Conservation (phyloP, 2,329 filamentous ascomycete genomes). For the Trichoderma koningii region DNA sequence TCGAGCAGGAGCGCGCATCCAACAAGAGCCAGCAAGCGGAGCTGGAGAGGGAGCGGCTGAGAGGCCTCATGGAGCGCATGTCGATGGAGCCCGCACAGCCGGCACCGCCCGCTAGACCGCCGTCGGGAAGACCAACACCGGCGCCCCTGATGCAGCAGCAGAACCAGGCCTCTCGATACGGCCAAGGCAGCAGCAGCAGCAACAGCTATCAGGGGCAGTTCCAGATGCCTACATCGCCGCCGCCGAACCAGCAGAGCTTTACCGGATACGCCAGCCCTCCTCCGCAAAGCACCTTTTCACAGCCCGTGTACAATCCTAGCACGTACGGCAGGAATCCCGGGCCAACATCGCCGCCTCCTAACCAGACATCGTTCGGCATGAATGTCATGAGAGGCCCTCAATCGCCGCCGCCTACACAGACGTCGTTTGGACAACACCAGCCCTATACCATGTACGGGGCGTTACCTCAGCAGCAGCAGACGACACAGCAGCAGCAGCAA, state of each 20-base stretch:
- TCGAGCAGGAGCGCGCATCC: slow-evolving; percentile 74
- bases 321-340: slow-evolving; percentile 60
- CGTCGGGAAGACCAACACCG: slow-evolving; percentile 37
- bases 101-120: slow-evolving; percentile 26
- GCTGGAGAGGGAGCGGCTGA: slow-evolving; percentile 81
- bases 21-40: slow-evolving; percentile 67
- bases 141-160: slow-evolving; percentile 54
- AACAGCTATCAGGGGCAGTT: slow-evolving; percentile 58
- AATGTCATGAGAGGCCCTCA: slow-evolving; percentile 45
- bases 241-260: slow-evolving; percentile 52
- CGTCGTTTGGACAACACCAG: slow-evolving; percentile 44
- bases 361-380: slow-evolving; percentile 55
- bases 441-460: slow-evolving; percentile 41
- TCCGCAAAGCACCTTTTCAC: slow-evolving; percentile 49
- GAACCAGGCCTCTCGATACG: slow-evolving; percentile 51
- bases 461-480: slow-evolving; percentile 43
- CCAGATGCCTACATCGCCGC: slow-evolving; percentile 59
- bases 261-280: slow-evolving; percentile 46
- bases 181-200: slow-evolving; percentile 37
- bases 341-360: slow-evolving; percentile 64
- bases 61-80: slow-evolving; percentile 93
- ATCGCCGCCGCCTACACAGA: slow-evolving; percentile 63
- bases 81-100: slow-evolving; percentile 69
- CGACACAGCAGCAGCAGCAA: slow-evolving; percentile 30
- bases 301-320: slow-evolving; percentile 60